Evolutionary conservation across 805 yeast species (phyloP).

Genomic region (Candida sithepensis): DNA sequence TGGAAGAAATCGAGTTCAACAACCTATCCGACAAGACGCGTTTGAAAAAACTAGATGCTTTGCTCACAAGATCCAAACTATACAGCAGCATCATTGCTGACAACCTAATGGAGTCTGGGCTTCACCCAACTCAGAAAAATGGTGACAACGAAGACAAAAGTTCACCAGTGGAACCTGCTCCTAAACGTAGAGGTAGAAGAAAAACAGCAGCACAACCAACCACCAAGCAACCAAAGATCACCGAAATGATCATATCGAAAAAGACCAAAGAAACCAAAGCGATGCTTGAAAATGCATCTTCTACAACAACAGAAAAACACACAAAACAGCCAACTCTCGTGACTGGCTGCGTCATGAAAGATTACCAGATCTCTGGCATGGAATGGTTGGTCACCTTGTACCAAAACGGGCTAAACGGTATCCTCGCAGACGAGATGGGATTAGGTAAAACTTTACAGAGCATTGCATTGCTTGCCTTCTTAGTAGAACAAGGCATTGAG

Average conservation of each 20-base stretch:
- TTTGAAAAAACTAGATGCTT: conserved; percentile 60
- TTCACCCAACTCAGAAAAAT: no score
- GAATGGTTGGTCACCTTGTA: conserved; percentile 87
- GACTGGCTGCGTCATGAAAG: conserved; percentile 62
- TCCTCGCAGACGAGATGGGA: conserved; percentile 97
- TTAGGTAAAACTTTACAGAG: conserved; percentile 91
- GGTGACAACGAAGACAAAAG: no score
- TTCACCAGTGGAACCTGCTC: conserved; percentile 15
- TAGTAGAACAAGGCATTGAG: conserved; percentile 70
- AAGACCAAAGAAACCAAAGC: conserved; percentile 22
- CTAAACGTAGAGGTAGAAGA: conserved; percentile 2
- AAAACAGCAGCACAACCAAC: not conserved
- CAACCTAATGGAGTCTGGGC: conserved; percentile 55
- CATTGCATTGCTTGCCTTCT: conserved; percentile 69
- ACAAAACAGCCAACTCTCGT: conserved; percentile 50
- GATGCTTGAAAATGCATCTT: conserved; percentile 16
- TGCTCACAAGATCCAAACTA: conserved; percentile 84
- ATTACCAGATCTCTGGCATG: conserved; percentile 84
- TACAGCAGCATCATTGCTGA: conserved; percentile 86
- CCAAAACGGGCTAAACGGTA: conserved; percentile 93
- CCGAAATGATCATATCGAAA: conserved; percentile 8
- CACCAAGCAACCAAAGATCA: conserved; percentile 12
- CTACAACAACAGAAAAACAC: conserved; percentile 3
- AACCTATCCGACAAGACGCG: conserved; percentile 51
- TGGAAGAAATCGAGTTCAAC: conserved; percentile 40